Percentiles rank a stretch among this genome's conserved stretches.
phyloP scores from a whole-genome alignment of 768 basidiomycete genomes.

The Suillus luteus region DNA sequence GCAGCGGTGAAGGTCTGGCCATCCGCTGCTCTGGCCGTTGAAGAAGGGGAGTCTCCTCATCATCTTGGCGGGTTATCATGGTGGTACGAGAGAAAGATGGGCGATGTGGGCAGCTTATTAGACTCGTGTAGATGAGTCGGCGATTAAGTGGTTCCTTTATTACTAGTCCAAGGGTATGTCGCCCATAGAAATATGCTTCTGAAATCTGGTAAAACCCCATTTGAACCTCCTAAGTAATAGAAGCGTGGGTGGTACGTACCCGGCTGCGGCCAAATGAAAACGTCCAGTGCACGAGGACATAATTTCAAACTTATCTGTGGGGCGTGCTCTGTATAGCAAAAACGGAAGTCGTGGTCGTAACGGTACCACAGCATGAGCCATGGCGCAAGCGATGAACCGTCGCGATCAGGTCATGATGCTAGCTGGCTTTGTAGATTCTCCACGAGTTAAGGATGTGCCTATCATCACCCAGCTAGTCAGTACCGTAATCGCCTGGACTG shows the following conservation, averaged over 20 bases:
- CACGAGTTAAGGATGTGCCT: conserved; percentile 47
- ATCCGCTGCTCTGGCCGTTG: conserved; percentile 20
- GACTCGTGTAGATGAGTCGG: background rate
- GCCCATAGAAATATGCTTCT: background rate
- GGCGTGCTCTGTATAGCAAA: background rate
- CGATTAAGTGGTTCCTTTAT: background rate
- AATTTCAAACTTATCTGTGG: background rate
- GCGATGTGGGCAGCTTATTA: background rate
- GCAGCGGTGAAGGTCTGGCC: conserved; percentile 48
- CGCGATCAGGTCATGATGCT: conserved; percentile 90
- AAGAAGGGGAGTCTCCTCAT: conserved; percentile 61
- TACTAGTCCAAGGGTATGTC: background rate
- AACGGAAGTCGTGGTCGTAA: background rate
- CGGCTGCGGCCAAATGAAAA: background rate
- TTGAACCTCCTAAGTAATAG: background rate
- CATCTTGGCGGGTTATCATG: conserved; percentile 27
- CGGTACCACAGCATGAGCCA: background rate
- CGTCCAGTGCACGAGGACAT: background rate
- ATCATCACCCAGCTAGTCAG: conserved; percentile 58
- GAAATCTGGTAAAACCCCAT: background rate
- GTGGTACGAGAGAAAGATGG: conserved; percentile 18
- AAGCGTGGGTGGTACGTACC: background rate
- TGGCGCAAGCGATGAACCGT: conserved; percentile 73
- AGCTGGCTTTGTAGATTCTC: conserved; percentile 78
- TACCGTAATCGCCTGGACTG: conserved; percentile 37